phyloP scores from a whole-genome alignment of 179 eudicot species.

The Heliamphora ciliata region DNA sequence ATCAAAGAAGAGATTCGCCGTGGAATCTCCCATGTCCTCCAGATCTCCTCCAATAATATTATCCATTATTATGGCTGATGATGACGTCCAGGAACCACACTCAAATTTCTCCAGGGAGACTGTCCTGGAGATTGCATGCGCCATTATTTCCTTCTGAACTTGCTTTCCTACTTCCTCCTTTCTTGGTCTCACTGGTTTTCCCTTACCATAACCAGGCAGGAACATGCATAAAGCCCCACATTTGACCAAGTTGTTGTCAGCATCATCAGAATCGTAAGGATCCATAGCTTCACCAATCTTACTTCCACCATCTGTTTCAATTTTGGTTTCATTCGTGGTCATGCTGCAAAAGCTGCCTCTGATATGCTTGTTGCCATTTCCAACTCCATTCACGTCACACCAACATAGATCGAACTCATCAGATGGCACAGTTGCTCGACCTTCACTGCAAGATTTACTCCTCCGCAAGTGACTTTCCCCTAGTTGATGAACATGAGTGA shows the following conservation, averaged over 20 bases:
- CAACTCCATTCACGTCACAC: slow-evolving; percentile 5
- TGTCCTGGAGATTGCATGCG: slow-evolving; percentile 47
- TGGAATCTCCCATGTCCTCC: slow-evolving; percentile 14
- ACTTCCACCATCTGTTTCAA: not conserved
- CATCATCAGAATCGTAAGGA: slow-evolving; percentile 15
- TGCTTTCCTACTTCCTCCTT: slow-evolving; percentile 22
- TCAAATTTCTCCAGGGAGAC: slow-evolving; percentile 80
- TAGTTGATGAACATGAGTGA: slow-evolving; percentile 35
- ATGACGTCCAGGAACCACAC: slow-evolving; percentile 72
- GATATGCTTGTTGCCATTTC: not conserved
- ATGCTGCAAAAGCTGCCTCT: slow-evolving; percentile 14
- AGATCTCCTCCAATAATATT: slow-evolving; percentile 21
- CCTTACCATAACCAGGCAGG: slow-evolving; percentile 64
- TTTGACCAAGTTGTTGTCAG: slow-evolving; percentile 17
- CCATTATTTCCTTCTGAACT: not conserved
- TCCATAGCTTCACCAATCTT: slow-evolving; percentile 12
- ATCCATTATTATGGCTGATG: slow-evolving; percentile 28
- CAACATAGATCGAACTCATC: slow-evolving; percentile 57
- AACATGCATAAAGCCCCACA: slow-evolving; percentile 80
- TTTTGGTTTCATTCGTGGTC: not conserved
- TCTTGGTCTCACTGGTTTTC: slow-evolving; percentile 44
- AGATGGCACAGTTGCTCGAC: slow-evolving; percentile 31
- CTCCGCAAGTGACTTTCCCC: slow-evolving; percentile 37
- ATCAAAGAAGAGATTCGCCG: slow-evolving; percentile 53
- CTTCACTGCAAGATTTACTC: slow-evolving; percentile 61